Base-by-base conservation (phyloP, 495 filamentous ascomycete genomes). In the Talaromyces proteolyticus region DNA sequence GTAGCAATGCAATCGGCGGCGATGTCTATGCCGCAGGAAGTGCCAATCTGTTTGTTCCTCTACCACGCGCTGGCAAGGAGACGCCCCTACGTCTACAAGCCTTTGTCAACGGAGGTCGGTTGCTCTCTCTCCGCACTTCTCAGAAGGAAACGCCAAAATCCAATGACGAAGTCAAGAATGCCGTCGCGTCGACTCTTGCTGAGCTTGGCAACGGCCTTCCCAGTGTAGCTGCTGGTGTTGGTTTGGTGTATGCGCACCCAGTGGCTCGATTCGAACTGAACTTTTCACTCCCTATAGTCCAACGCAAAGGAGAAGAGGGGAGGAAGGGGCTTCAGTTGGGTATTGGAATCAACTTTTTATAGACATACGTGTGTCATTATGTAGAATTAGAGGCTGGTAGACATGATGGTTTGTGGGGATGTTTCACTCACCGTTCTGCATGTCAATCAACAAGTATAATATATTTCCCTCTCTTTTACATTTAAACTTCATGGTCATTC, bases 191-290 rank as follows among this genome's bases (percentile, higher is more conserved):
- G 3, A 81, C 83, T 18, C 38, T 87, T 10, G 57, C 62, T n/a
- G 85, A 90, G 55, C 66, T 96, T 40, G 70, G 69, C 4, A 85
- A 84, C 45, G 89, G 86, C 4, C 64, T 92, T 37, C 93, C 93
- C 11, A 96, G 89, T 60, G 68, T 89, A 20, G 85, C 93, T 3
- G 93, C 88, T 2, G 93, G 93, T 20, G 65, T 96, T 22, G 93
- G 93, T 3, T 62, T 98, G 12, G 89, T 98, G 14, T 98, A 98
- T 65, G 94, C 90, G 19, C 90, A 95, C 63, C 89, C 88, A 0
- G 80, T 89, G 6, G 93, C 92, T 34, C 76, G 93, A 50, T 96
- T 98, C 57, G 93, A 98, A 74, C 67, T 98, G 50, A 97, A 96
- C 61, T 95, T 97, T 63, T 88, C 86, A 52, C 62, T 98, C 41